A percentile compares a stretch with the other conserved stretches of the same genome.
Evolutionary conservation across 2,329 filamentous ascomycete species (phyloP).

Genomic region (Aspergillus glaucus): DNA sequence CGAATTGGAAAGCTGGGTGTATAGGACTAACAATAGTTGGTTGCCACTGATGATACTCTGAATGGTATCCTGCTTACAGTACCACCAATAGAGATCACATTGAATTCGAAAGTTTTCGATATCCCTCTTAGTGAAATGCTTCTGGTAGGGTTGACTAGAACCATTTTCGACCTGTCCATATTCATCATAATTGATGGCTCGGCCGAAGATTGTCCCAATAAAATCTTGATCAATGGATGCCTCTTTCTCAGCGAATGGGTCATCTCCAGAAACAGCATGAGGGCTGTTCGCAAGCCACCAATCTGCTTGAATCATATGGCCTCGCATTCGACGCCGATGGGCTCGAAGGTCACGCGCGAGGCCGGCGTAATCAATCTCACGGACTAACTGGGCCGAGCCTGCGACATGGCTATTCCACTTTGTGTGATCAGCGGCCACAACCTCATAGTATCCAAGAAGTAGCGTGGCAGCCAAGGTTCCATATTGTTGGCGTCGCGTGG

Average conservation of each 20-base stretch:
- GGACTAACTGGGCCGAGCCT: conserved; percentile 73
- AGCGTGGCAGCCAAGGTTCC: conserved; percentile 84
- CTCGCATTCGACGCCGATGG: conserved; percentile 48
- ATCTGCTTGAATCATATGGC: conserved; percentile 16
- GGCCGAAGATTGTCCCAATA: conserved; percentile 54
- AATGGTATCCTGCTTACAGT: conserved; percentile 86
- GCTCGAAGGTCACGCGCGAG: conserved; percentile 67
- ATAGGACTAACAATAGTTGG: conserved; percentile 64
- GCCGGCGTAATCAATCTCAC: conserved; percentile 70
- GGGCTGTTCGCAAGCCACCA: conserved; percentile 13
- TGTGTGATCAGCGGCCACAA: conserved; percentile 87
- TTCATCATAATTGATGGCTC: conserved; percentile 52
- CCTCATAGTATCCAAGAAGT: conserved; percentile 84
- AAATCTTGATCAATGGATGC: conserved; percentile 51
- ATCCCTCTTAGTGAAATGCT: conserved; percentile 49
- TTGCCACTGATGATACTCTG: conserved; percentile 87
- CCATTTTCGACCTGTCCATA: conserved; percentile 45
- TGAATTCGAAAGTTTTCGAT: conserved; percentile 74
- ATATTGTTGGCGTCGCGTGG: conserved; percentile 63
- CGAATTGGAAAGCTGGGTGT: too few relatives aligned
- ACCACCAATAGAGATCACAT: conserved; percentile 92
- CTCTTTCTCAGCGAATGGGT: conserved; percentile 38
- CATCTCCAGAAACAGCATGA: conserved; percentile 36
- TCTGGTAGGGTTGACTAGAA: conserved; percentile 17
- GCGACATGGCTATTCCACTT: conserved; percentile 94